Base-by-base conservation (phyloP, 1,139 yeast genomes). In the Suhomyces choctaworum region DNA sequence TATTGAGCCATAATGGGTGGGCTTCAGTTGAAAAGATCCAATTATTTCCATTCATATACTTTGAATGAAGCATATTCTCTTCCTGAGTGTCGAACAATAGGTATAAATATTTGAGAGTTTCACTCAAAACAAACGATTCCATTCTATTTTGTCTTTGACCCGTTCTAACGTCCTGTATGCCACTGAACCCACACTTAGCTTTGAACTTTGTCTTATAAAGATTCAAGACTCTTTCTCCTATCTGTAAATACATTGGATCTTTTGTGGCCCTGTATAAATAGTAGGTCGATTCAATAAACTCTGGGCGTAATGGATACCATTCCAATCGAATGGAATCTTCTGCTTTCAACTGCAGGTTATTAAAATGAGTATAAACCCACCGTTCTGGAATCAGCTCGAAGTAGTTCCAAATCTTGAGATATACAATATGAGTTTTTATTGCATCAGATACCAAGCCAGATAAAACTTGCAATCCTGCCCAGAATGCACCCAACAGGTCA, bases 231-330 rank as follows among this genome's bases (percentile, higher is more conserved):
- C 78, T 66, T 37, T 76, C 76, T 1, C 96, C 97, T 19, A 88
- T 76, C 38, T 82, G 79, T 16, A 89, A 60, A 54, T 82, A 89
- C 58, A 88, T 71, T 1, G 96, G 96, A 54, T 90, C 97, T 41
- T 68, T 73, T 0, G 97, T 90, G 1, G 96, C 96, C 31, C 85
- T 67, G 52, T 84, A 89, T 13, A 90, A 62, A 51, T 82, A 82
- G 57, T 88, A 90, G 0, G 95, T 87, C 0, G 95, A 84, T 54
- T 90, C 97, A 25, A 87, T 72, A 49, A 89, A 87, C 51, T 90
- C 97, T 0, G 97, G 97, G 37, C 97, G 63, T 34, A 90, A 65
- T 1, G 96, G 96, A 52, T 88, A 90, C 96, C 96, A 89, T 54
- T 86, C 96, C 27, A 90, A 62, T 0, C 75, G 67, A 2, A 81